Evolutionary conservation across 164 flowering plant species (phyloP).

Genomic region (Vitis vinifera): DNA sequence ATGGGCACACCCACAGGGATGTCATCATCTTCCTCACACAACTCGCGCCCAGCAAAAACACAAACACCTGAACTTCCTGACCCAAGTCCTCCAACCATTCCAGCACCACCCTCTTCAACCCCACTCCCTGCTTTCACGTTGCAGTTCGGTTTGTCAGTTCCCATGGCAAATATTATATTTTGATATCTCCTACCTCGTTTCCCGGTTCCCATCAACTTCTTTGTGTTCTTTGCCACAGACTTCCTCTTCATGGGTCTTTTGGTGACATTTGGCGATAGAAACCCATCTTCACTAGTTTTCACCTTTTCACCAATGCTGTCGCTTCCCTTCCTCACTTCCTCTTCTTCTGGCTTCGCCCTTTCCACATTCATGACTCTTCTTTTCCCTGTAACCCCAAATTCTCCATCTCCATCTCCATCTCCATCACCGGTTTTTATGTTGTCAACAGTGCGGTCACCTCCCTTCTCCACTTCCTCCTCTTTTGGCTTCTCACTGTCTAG

Average conservation of each 20-base stretch:
- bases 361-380: neutral
- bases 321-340: conserved; percentile 1
- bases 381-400: neutral
- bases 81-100: neutral
- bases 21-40: too few species aligned
- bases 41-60: neutral
- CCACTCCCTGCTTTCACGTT: neutral
- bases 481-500: neutral
- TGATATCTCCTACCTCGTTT: conserved; percentile 2
- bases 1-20: too few species aligned
- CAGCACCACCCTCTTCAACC: neutral
- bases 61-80: neutral
- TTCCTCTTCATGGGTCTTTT: conserved; percentile 13
- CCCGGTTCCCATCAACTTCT: conserved; percentile 26
- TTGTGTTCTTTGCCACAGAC: conserved; percentile 14
- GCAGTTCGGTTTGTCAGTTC: neutral
- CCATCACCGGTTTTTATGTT: too few species aligned
- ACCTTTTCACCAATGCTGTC: neutral
- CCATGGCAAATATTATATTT: neutral
- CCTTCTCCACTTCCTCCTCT: neutral
- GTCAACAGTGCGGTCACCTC: neutral
- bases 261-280: too few species aligned
- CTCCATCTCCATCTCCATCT: neutral
- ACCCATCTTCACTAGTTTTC: neutral
- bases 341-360: neutral